Conservation (phyloP, 352 stramenopile species). For the Globisporangium viniferum region DNA sequence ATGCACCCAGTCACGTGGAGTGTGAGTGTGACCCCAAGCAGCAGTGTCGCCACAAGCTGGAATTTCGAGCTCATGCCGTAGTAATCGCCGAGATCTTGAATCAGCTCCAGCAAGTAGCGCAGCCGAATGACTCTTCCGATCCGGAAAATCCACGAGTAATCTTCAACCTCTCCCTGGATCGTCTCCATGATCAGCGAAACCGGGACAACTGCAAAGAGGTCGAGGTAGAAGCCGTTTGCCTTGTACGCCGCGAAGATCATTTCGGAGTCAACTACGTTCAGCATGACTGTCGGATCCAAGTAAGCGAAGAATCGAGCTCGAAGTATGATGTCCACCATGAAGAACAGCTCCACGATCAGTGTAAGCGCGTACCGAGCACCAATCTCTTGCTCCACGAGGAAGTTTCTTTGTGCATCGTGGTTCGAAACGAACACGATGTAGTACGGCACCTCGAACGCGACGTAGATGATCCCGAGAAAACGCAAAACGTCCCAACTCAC, state of each 20-base stretch:
- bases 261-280: constrained; percentile 42
- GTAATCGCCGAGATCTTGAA: constrained; percentile 55
- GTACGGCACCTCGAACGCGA: constrained; percentile 72
- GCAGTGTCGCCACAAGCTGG: constrained; percentile 40
- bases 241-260: constrained; percentile 69
- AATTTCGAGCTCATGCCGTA: constrained; percentile 62
- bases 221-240: constrained; percentile 45
- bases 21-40: constrained; percentile 48
- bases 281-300: constrained; percentile 58
- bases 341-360: constrained; percentile 49
- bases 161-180: constrained; percentile 20
- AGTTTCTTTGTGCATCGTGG: constrained; percentile 40
- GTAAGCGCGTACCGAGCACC: constrained; percentile 30
- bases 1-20: constrained; percentile 63
- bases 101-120: constrained; percentile 32
- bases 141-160: constrained; percentile 42
- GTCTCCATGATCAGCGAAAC: constrained; percentile 46
- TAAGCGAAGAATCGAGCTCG: constrained; percentile 51
- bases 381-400: constrained; percentile 33
- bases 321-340: constrained; percentile 43
- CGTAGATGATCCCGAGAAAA: constrained; percentile 40
- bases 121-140: constrained; percentile 49
- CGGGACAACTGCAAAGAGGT: constrained; percentile 48
- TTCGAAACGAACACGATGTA: constrained; percentile 65
- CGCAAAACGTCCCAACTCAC: constrained; percentile 47